These are phyloP conservation scores for Exophiala sp. DNA, from an alignment of 2,329 filamentous ascomycete genomes.

Conservation along the genomic window DNA sequence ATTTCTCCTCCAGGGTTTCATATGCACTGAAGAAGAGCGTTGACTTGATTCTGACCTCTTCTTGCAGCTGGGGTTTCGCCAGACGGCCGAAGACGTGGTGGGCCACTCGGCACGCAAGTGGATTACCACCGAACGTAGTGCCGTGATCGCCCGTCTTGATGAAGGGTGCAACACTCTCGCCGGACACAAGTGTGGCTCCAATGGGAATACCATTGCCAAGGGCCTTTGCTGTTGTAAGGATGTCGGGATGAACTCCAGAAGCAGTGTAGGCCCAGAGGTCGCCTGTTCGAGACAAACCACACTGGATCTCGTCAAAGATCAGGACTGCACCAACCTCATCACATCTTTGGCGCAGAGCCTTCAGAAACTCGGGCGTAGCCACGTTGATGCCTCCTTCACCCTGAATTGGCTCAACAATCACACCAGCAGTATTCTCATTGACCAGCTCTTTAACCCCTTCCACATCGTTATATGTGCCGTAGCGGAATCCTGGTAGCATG, in stretches of 20 bases:
- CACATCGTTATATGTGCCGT: conserved; percentile 82
- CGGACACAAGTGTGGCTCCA: conserved; percentile 70
- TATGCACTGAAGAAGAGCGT: conserved; percentile 58
- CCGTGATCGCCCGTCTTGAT: conserved; percentile 79
- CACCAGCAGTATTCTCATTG: conserved; percentile 82
- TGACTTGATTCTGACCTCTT: conserved; percentile 66
- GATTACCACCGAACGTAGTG: conserved; percentile 92
- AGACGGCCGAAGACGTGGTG: conserved; percentile 81
- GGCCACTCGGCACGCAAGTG: conserved; percentile 76
- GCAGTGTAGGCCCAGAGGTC: conserved; percentile 77
- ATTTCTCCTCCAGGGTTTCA: conserved; percentile 54
- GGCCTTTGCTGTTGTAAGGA: conserved; percentile 91
- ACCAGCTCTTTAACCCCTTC: conserved; percentile 68
- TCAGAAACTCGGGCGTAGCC: conserved; percentile 76
- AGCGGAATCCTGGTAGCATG: conserved; percentile 90
- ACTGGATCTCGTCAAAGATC: conserved; percentile 97
- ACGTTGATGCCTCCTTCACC: conserved; percentile 91
- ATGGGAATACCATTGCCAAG: conserved; percentile 96
- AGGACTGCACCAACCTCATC: conserved; percentile 82
- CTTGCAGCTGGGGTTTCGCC: conserved; percentile 66
- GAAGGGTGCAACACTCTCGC: conserved; percentile 62
- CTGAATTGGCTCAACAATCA: conserved; percentile 96
- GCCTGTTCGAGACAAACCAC: conserved; percentile 83
- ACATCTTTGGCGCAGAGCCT: conserved; percentile 78
- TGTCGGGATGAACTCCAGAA: conserved; percentile 74